Evolutionary conservation across 805 yeast genomes (phyloP), one percentile per base, ranked within the genome.

Genomic region (Saccharomycopsis babjevae): DNA sequence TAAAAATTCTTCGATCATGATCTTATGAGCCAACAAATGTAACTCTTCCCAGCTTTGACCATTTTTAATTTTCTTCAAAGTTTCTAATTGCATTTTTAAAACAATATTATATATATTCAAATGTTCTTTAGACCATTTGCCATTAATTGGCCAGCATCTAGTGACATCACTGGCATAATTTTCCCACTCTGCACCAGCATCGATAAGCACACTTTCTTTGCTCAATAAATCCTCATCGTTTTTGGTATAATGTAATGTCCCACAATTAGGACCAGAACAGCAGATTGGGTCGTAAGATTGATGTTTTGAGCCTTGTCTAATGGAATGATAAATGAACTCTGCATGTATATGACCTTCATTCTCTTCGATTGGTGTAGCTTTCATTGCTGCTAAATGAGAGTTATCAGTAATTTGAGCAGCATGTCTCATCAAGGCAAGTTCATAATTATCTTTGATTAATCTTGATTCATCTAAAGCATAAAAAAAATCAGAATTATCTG

Each of bases 121-220:
- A 68, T 93, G 96, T 69, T 94, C 98, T 64, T 81, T 82, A 8
- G 92, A 82, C 91, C 97, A 93, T 59, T 85, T 84, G 6, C 99
- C 99, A 64, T 78, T 81, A 60, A 90, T 83, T 34, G 99, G 99
- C 82, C 91, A 93, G 70, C 96, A 88, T 70, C 99, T 82, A 16
- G 99, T 94, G 52, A 94, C 97, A 71, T 93, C 99, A 54, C 90
- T 79, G 1, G 97, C 92, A 72, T 93, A 93, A 71, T 89, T 84
- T 65, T 83, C 82, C 97, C 97, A 93, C 73, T 93, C 98, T 1
- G 97, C 96, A 60, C 99, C 99, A 8, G 98, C 97, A 75, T 93
- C 99, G 59, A 93, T 85, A 64, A 93, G 79, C 13, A 93, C 79
- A 5, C 92, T 80, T 56, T 81, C 83, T 68, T 83, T 84, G 20